Conservation (phyloP, 805 yeast species). For the Wickerhamomyces strasburgensis region DNA sequence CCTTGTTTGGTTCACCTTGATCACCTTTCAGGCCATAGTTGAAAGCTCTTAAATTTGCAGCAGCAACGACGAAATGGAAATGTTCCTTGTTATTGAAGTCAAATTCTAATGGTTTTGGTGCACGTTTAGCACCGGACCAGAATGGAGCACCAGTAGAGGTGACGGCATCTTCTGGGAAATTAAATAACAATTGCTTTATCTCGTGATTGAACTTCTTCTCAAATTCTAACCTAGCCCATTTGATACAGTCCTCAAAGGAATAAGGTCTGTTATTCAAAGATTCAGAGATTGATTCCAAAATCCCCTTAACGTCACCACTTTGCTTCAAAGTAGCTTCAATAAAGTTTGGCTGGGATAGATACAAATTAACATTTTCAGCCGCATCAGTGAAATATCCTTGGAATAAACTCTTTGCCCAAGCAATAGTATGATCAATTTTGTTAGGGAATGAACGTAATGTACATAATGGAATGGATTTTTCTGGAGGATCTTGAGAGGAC, state of each 20-base stretch:
- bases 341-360: slow-evolving; percentile 85
- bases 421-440: slow-evolving; percentile 97
- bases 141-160: slow-evolving; percentile 90
- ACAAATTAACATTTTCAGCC: slow-evolving; percentile 91
- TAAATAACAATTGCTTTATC: slow-evolving; percentile 82
- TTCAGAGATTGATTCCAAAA: slow-evolving; percentile 72
- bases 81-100: slow-evolving; percentile 75
- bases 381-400: slow-evolving; percentile 86
- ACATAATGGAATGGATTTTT: slow-evolving; percentile 94
- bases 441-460: slow-evolving; percentile 96
- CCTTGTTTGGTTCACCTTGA: slow-evolving; percentile 42
- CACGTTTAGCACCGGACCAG: slow-evolving; percentile 98
- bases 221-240: slow-evolving; percentile 91
- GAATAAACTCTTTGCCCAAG: slow-evolving; percentile 96
- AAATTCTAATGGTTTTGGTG: slow-evolving; percentile 81
- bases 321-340: slow-evolving; percentile 90
- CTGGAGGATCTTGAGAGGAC: slow-evolving; percentile 97
- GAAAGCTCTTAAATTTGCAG: slow-evolving; percentile 86
- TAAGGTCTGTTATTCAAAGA: slow-evolving; percentile 80
- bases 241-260: slow-evolving; percentile 87
- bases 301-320: slow-evolving; percentile 85
- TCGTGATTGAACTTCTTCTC: slow-evolving; percentile 82
- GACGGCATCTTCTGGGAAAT: slow-evolving; percentile 91
- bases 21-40: slow-evolving; percentile 87
- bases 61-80: slow-evolving; percentile 77